Base-by-base conservation (phyloP, 179 eudicot species). In the Spergularia azorica region DNA sequence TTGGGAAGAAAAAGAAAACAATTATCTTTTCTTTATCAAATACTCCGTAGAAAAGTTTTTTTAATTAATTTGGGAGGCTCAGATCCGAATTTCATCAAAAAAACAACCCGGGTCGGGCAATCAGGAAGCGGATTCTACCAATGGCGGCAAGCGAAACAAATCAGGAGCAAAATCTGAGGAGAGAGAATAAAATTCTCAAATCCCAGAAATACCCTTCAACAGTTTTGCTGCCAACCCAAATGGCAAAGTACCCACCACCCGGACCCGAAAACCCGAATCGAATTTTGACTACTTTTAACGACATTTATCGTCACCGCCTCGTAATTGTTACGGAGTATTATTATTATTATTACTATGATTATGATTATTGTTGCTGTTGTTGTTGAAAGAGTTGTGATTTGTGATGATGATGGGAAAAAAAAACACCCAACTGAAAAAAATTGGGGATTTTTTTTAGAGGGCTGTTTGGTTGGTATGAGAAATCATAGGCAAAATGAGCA, bases 61-160 rank as follows among this genome's bases (percentile, higher is more conserved):
- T n/a, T n/a, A n/a, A n/a, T n/a, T n/a, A n/a, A n/a, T n/a, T n/a
- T n/a, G n/a, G 69, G 77, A 74, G 77, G 77, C 70, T 62, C 77
- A 74, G 69, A 50, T 62, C 60, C 48, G 43, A 39, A 74, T 74
- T 62, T 50, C 59, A 63, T 74, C 70, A 63, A 74, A 74, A 69
- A 74, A 63, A 11, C 9, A 62, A 38, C n/a, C 11, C 38, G 50
- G 43, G 69, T n/a, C 14, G 63, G 6, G 63, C 69, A 21, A 48
- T 32, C 43, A 38, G 77, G 3, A 63, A 0, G 13, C 39, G 15
- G 52, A n/a, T 15, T 62, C 77, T 12, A 63, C 69, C 77, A 50
- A 0, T 62, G 70, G 69, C 70, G 69, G 48, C 69, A 62, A 50
- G 13, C 17, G 26, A 20, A 74, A 61, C 39, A 3, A 20, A 74